phyloP scores from a whole-genome alignment of 2,329 filamentous ascomycete species.

The Fusarium sp. region DNA sequence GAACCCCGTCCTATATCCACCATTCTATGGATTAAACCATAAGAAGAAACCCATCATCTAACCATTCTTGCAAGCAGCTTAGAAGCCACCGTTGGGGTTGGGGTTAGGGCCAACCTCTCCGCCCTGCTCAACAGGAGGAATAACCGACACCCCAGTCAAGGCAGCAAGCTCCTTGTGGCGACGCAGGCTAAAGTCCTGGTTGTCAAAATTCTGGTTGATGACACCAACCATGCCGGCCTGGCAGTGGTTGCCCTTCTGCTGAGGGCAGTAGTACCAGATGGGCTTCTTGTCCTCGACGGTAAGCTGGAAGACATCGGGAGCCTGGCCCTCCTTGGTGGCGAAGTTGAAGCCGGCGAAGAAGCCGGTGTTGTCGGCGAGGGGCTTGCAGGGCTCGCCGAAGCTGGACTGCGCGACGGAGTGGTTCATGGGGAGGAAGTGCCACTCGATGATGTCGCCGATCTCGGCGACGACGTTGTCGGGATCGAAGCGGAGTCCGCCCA shows the following conservation, averaged over 20 bases:
- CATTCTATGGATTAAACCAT: background rate
- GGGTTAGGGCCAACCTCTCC: slow-evolving; percentile 58
- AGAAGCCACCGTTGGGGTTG: slow-evolving; percentile 58
- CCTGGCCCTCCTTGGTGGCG: slow-evolving; percentile 53
- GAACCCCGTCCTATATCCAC: too few relatives aligned
- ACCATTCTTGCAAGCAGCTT: slow-evolving; percentile 2
- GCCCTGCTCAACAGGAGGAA: slow-evolving; percentile 53
- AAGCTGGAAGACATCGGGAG: slow-evolving; percentile 60
- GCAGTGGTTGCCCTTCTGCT: slow-evolving; percentile 60
- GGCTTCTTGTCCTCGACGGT: slow-evolving; percentile 57
- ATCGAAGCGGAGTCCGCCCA: slow-evolving; percentile 62
- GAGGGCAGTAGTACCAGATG: slow-evolving; percentile 62
- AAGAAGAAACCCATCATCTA: slow-evolving; percentile 4
- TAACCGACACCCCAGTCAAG: slow-evolving; percentile 48
- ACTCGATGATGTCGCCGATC: slow-evolving; percentile 66
- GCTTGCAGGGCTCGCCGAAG: slow-evolving; percentile 60
- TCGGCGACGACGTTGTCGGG: slow-evolving; percentile 64
- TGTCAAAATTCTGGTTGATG: slow-evolving; percentile 63
- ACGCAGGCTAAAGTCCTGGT: slow-evolving; percentile 55
- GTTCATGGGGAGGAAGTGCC: slow-evolving; percentile 66
- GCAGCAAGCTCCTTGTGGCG: slow-evolving; percentile 56
- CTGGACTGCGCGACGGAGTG: slow-evolving; percentile 63
- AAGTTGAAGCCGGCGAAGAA: slow-evolving; percentile 64
- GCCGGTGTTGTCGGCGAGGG: slow-evolving; percentile 54
- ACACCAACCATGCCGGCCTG: slow-evolving; percentile 63